Evolutionary conservation across 345 rosid species (phyloP).

Genomic region (Lenwebbia sp.): DNA sequence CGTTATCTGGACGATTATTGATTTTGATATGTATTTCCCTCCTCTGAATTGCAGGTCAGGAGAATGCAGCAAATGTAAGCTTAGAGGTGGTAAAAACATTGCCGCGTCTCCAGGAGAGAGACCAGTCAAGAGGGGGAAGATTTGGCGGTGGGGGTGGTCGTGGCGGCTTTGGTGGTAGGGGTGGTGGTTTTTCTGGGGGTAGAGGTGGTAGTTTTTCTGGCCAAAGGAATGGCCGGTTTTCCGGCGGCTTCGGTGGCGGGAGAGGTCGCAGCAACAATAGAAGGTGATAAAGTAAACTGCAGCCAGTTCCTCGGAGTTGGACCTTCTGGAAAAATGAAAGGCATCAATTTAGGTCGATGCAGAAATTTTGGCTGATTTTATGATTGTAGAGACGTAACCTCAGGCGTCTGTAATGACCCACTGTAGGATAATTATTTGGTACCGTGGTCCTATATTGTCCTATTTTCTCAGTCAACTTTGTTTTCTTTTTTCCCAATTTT

Average conservation of each 20-base stretch:
- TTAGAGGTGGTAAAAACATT: conserved; percentile 52
- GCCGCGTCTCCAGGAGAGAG: conserved; percentile 72
- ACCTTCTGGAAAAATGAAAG: background rate
- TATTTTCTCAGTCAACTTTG: background rate
- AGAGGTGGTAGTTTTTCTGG: conserved; percentile 25
- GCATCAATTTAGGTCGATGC: background rate
- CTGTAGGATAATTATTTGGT: background rate
- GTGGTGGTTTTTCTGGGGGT: conserved; percentile 1
- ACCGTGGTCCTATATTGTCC: background rate
- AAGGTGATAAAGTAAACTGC: conserved; percentile 17
- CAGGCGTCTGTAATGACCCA: background rate
- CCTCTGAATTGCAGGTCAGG: conserved; percentile 29
- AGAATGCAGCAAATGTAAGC: conserved; percentile 57
- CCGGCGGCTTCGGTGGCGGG: conserved; percentile 21
- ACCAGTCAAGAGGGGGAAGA: conserved; percentile 43
- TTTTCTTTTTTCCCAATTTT: background rate
- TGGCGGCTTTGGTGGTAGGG: conserved; percentile 16
- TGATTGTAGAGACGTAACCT: background rate
- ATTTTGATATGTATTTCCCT: background rate
- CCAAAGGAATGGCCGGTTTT: conserved; percentile 25
- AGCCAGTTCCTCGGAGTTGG: background rate
- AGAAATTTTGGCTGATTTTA: background rate
- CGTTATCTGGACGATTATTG: background rate
- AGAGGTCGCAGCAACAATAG: conserved; percentile 17
- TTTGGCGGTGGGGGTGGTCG: conserved; percentile 42